Conservation (phyloP, 108 stramenopile species). For the Skeletonema menzelii region DNA sequence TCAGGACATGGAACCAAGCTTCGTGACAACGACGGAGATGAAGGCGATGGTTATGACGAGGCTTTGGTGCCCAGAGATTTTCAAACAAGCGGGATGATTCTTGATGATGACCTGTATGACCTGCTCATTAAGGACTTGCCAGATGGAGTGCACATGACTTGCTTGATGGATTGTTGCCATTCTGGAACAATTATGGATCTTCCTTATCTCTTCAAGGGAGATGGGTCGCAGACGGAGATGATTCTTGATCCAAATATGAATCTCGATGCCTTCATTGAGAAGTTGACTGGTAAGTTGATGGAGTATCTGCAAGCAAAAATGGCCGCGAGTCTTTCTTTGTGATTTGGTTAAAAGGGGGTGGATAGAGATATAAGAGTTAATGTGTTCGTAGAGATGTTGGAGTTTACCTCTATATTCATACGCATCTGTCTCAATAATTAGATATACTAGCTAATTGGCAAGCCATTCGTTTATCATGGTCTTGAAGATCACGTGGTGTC, state of each 20-base stretch:
- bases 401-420: no score
- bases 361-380: no score
- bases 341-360: background rate
- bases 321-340: background rate
- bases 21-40: conserved; percentile 64
- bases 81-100: conserved; percentile 50
- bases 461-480: no score
- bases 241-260: conserved; percentile 47
- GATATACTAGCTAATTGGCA: no score
- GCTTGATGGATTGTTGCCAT: conserved; percentile 78
- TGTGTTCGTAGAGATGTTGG: no score
- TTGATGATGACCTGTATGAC: conserved; percentile 59
- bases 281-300: conserved; percentile 30
- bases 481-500: no score
- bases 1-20: conserved; percentile 80
- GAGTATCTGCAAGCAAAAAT: conserved; percentile 16
- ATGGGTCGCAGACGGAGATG: conserved; percentile 64
- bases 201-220: conserved; percentile 56
- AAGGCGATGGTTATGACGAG: conserved; percentile 62
- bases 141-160: conserved; percentile 32
- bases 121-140: conserved; percentile 45
- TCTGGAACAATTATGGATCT: conserved; percentile 55
- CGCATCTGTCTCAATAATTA: no score
- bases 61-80: conserved; percentile 70
- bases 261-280: conserved; percentile 46